Base-by-base conservation (phyloP, 2,329 filamentous ascomycete genomes). In the Bimuria novae-zelandiae region DNA sequence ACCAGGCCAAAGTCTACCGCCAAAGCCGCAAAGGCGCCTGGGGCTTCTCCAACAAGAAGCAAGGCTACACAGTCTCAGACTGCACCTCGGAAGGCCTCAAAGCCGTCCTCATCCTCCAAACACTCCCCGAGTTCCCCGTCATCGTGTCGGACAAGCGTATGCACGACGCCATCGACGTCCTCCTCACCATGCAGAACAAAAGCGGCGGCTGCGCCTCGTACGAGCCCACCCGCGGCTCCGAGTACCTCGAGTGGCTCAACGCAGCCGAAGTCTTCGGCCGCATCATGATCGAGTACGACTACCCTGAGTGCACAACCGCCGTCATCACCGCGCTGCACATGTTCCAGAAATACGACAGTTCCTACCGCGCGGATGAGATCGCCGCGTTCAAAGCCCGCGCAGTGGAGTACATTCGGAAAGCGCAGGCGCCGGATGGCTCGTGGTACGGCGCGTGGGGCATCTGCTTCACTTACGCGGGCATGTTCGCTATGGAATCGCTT, bases 381-480 rank as follows among this genome's bases (percentile, higher is more conserved):
- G 79, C 83, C 7, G 71, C 69, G 0, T 91, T 94, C 64, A 88
- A 94, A 60, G 77, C 79, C 17, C 82, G 87, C 32, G 92, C 92
- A 0, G 84, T 96, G 1, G 77, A 80, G 44, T 97, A 92, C 79
- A 96, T 99, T 74, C 89, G 92, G 68, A 81, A 81, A 1, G 84
- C 86, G 3, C 94, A 97, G 75, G 80, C 84, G 2, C 73, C 81
- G 0, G 91, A 97, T 63, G 94, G 94, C n/a, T 89, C 88, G 55
- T 99, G 94, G 94, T 97, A 99, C 70, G 94, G 94, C 40, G 92
- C 86, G 69, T 99, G 94, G 94, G 94, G 90, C 47, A 95, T 99
- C 65, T 99, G 94, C 77, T 99, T 96, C 75, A 97, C 92, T 0
- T 99, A 99, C 70, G 94, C 92, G 0, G 89, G 86, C 59, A 95